Percentiles rank a stretch among this genome's conserved stretches.
These are phyloP conservation scores for Sanghuangporus weigelae DNA, from an alignment of 1,284 basidiomycete species.

Conservation along the genomic window DNA sequence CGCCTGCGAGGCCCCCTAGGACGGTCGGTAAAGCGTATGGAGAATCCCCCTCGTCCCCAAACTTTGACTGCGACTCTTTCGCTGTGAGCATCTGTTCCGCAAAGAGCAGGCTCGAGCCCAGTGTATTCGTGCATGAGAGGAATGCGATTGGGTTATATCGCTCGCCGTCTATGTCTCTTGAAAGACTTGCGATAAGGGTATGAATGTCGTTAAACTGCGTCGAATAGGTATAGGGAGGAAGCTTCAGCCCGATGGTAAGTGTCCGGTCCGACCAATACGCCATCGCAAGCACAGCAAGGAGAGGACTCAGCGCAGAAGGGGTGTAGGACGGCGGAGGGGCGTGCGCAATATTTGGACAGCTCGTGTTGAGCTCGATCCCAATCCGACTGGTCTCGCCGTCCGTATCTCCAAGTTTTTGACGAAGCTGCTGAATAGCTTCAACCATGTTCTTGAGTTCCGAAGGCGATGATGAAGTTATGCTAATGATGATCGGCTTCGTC, in stretches of 20 bases:
- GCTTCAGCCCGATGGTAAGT: constrained; percentile 72
- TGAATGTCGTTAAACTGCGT: constrained; percentile 58
- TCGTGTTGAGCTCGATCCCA: constrained; percentile 73
- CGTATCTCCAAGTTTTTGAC: constrained; percentile 35
- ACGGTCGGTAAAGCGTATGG: constrained; percentile 54
- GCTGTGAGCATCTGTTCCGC: constrained; percentile 39
- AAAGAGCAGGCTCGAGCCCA: constrained; percentile 65
- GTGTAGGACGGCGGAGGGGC: constrained; percentile 63
- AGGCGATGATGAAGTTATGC: constrained; percentile 58
- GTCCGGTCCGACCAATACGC: constrained; percentile 43
- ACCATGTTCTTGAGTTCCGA: constrained; percentile 51
- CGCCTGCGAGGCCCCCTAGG: constrained; percentile 70
- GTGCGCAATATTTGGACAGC: constrained; percentile 70
- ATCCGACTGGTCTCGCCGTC: constrained; percentile 32
- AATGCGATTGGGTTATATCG: constrained; percentile 46
- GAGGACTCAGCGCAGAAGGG: constrained; percentile 36
- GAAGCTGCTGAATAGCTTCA: constrained; percentile 48
- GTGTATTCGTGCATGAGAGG: constrained; percentile 73
- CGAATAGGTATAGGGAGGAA: constrained; percentile 69
- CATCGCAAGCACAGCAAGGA: constrained; percentile 50
- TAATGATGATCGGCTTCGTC: constrained; percentile 69
- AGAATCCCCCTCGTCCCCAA: constrained; percentile 11
- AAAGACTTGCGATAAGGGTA: constrained; percentile 33
- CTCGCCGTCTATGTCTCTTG: constrained; percentile 22
- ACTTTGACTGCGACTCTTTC: background rate